Evolutionary conservation across 768 basidiomycete genomes (phyloP), one percentile per base, ranked within the genome.

Genomic region (Lactifluus piperatus): DNA sequence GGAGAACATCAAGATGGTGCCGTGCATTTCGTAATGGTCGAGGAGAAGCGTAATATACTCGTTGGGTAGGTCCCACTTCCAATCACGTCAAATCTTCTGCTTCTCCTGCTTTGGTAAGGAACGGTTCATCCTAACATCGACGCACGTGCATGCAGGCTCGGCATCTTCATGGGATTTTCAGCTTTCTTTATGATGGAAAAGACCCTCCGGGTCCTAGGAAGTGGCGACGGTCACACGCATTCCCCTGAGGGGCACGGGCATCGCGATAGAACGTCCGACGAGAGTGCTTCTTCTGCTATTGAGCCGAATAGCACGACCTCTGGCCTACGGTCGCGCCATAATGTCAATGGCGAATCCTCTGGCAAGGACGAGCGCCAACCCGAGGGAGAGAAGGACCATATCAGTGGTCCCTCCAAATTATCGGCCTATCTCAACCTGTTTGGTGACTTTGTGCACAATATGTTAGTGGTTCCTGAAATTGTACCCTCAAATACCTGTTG

Each of bases 161-260:
- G 81, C 30, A 88, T 94, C 64, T 94, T 94, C 68, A 66, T 83
- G 26, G 93, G 93, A 5, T 95, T 95, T 71, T 84, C 90, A 34
- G 75, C 88, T 0, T 95, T 95, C 74, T 95, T 94, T 75, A 79
- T 93, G 66, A 91, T 94, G 82, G 93, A 95, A 70, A 95, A 94
- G 74, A 83, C 88, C 11, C 78, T 94, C 64, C 82, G 92, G 20
- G 91, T 92, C 11, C 77, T 94, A 20, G 82, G 84, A 44, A 78
- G 82, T 37, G 84, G 80, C 46, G 80, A 77, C 47, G 79, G 73
- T 16, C 81, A 84, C 65, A 68, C 77, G 14, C 88, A 91, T 71
- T 79, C 81, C 0, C 85, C 86, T 65, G 79, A 79, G 63, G 73
- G 75, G 5, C 73, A 74, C 60, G 72, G 48, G 26, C 51, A 76